Base-by-base conservation (phyloP, 352 stramenopile species). In the Phytophthora tubulina region DNA sequence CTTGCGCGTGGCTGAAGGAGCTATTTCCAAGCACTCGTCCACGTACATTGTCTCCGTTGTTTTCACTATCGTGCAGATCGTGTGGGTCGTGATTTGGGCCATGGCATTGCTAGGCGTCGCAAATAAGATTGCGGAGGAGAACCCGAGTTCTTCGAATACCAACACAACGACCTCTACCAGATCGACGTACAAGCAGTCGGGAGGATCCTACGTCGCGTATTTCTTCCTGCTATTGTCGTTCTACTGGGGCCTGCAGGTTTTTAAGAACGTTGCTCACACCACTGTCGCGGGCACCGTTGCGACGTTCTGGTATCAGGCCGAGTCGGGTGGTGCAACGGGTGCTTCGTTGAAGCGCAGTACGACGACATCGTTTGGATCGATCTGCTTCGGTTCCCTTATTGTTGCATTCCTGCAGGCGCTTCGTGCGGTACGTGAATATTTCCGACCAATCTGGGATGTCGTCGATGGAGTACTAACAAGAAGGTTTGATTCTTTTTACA, bases 331-430 rank as follows among this genome's bases (percentile, higher is more conserved):
- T n/a, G 91, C 93, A 6, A 96, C 97, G 2, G 85, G 81, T 50
- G 85, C 92, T 49, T 93, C 88, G 2, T 77, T 99, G 30, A 81
- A 87, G 63, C 89, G 95, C 38, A 86, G 84, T 39, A 93, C 84
- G 30, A 99, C 95, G 8, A 97, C 90, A 7, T 97, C 95, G 57
- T 97, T 98, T 57, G 97, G 97, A 60, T 98, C 90, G n/a, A 99
- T 99, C 62, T 98, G 94, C 75, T 91, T 99, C 30, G 97, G 97
- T 14, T 98, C 91, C 27, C 80, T 99, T 9, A 84, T 99, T 36
- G 90, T 99, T 14, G 97, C 96, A 1, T 91, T 99, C 46, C 73
- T 99, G 39, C 90, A 98, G 76, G 88, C 95, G 2, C 72, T 97
- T 38, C 90, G 93, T 52, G 79, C 88, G 67, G 80, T 89, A 86